These are phyloP conservation scores for Otatea glauca DNA, from an alignment of 176 grass and related monocot species.

Conservation along the genomic window DNA sequence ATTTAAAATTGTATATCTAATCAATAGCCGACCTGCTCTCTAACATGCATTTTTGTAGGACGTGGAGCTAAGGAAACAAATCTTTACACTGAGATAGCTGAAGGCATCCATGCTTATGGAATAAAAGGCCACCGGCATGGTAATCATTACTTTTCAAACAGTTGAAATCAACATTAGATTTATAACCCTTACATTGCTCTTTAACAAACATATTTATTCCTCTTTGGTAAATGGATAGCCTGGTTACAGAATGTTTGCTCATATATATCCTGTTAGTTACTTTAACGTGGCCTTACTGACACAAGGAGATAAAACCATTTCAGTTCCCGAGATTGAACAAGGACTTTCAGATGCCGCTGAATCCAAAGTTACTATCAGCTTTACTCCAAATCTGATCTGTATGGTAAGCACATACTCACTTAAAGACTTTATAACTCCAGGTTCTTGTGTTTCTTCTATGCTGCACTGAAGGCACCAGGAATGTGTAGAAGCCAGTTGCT, in stretches of 20 bases:
- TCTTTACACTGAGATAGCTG: constrained; percentile 96
- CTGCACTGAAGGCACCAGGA: not conserved
- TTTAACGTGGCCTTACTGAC: constrained; percentile 40
- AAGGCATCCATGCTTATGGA: constrained; percentile 95
- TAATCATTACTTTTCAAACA: constrained; percentile 43
- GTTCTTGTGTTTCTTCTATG: constrained; percentile 11
- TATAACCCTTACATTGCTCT: not conserved
- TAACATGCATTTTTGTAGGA: constrained; percentile 53
- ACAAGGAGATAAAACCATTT: constrained; percentile 39
- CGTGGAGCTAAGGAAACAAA: constrained; percentile 98
- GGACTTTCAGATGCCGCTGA: constrained; percentile 80
- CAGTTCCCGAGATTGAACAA: constrained; percentile 98
- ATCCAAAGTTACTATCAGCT: constrained; percentile 93
- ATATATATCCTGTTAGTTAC: constrained; percentile 25
- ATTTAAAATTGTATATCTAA: constrained; percentile 7
- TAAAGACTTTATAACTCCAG: not conserved
- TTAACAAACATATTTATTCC: not conserved
- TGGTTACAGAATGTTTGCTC: constrained; percentile 10
- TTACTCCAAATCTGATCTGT: constrained; percentile 94
- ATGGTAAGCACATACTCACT: constrained; percentile 63
- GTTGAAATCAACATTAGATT: constrained; percentile 29
- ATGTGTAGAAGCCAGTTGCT: constrained; percentile 22
- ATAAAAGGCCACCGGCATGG: constrained; percentile 91
- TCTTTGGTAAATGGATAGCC: not conserved
- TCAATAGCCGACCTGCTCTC: constrained; percentile 7